Conservation (phyloP, 257 asterid species). For the Apocynum venetum region DNA sequence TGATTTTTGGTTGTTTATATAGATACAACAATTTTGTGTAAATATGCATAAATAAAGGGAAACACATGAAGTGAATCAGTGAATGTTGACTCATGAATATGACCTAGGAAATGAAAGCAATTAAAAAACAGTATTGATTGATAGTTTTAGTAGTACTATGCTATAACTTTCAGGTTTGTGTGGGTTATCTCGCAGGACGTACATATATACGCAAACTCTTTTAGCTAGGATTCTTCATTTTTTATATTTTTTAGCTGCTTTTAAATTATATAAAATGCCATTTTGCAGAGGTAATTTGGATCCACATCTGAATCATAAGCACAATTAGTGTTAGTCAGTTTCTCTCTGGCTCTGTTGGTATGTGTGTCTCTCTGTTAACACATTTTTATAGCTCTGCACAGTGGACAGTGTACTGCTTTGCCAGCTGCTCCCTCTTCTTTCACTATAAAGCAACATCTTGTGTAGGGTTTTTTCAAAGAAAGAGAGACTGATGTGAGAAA, state of each 20-base stretch:
- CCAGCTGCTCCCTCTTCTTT: background rate
- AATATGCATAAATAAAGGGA: background rate
- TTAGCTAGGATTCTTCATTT: background rate
- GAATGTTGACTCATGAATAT: background rate
- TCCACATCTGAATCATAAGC: constrained; percentile 17
- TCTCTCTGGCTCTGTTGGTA: background rate
- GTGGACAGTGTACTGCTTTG: too few species aligned
- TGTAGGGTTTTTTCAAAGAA: constrained; percentile 7
- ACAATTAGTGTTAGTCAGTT: constrained; percentile 16
- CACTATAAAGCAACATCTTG: background rate
- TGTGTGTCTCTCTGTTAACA: constrained; percentile 7
- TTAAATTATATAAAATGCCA: background rate
- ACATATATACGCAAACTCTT: background rate
- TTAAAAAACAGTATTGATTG: background rate
- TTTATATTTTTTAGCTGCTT: background rate
- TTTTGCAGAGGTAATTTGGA: constrained; percentile 12
- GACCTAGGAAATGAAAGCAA: constrained; percentile 5
- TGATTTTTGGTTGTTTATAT: background rate
- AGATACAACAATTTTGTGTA: background rate
- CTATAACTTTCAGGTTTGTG: background rate
- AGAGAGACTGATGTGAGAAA: too few species aligned
- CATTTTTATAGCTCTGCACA: constrained; percentile 6
- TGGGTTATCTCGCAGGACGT: background rate
- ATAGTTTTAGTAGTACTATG: too few species aligned
- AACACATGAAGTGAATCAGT: background rate